Evolutionary conservation across 2,329 filamentous ascomycete species (phyloP), one percentile per base, ranked within the genome.

Genomic region (Lasiodiplodia hormozganensis): DNA sequence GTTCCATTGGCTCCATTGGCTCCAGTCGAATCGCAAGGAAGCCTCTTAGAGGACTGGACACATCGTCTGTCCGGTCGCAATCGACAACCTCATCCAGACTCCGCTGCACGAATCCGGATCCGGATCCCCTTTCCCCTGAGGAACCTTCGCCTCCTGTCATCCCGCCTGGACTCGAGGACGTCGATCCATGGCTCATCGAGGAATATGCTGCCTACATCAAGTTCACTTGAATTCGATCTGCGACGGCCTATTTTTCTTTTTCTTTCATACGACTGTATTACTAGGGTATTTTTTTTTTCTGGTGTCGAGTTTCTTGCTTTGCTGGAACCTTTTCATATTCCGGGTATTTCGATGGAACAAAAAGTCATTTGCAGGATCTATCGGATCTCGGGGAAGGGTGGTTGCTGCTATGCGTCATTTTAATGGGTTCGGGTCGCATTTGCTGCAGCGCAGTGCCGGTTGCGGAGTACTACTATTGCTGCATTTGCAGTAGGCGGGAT

Each of bases 121-220:
- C 69, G 2, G 62, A 73, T 21, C 36, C 66, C 57, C 51, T 40
- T 67, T 31, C 38, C 49, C 11, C 54, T 54, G 58, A 57, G 70
- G n/a, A 53, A 31, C 16, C 47, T 12, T 12, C 57, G 69, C 58
- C 60, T 43, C 49, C 65, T 28, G 58, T n/a, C 8, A 21, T 68
- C 11, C 73, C 73, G 0, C 73, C 76, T 1, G 72, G 65, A 16
- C 78, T 74, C 68, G 74, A 78, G 57, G 78, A 75, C 57, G 70
- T 82, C 1, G 76, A 80, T 53, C 73, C 75, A 1, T 82, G 80
- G 79, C 69, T 82, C 6, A 73, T 78, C 18, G 69, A 73, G 36
- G 79, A 82, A 69, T 81, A 80, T 62, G 80, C 80, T 12, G 76
- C 78, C 64, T 75, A 77, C n/a, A 74, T 82, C 25, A 79, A 82